Evolutionary conservation across 2,329 filamentous ascomycete species (phyloP).

Genomic region (Magnaporthales sp.): DNA sequence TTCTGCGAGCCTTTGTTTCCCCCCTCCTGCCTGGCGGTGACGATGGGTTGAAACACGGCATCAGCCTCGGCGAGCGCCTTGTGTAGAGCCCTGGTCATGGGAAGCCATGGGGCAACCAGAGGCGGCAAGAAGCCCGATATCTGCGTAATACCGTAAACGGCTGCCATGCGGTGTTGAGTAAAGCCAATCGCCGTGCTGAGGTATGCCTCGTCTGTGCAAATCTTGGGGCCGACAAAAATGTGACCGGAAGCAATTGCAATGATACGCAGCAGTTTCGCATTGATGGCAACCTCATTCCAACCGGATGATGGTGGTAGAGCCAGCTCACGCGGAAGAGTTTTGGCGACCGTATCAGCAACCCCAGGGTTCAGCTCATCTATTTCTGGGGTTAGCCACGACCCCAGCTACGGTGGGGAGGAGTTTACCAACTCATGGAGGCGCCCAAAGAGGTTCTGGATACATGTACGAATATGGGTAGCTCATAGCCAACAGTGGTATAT

Average conservation of each 20-base stretch:
- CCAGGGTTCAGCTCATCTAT: too few species aligned
- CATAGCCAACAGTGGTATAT: too few species aligned
- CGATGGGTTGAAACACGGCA: background rate
- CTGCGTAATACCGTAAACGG: constrained; percentile 8
- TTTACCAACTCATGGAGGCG: too few species aligned
- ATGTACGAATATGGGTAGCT: too few species aligned
- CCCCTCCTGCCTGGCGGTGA: background rate
- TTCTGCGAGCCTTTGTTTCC: constrained; percentile 10
- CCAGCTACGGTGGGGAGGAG: too few species aligned
- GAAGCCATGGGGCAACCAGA: background rate
- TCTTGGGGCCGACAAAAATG: constrained; percentile 37
- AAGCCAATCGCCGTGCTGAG: constrained; percentile 36
- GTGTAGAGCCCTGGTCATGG: background rate
- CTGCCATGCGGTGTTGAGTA: constrained; percentile 30
- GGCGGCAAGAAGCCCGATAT: background rate
- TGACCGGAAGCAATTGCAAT: constrained; percentile 36
- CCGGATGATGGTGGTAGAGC: too few species aligned
- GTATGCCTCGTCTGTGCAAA: constrained; percentile 34
- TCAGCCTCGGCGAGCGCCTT: background rate
- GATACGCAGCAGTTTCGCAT: constrained; percentile 31
- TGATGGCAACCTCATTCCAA: constrained; percentile 14
- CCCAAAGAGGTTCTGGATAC: too few species aligned
- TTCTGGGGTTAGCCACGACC: too few species aligned
- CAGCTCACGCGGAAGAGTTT: too few species aligned
- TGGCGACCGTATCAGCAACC: too few species aligned